Evolutionary conservation across 208 protist species (phyloP).

Genomic region (Leishmania tropica): DNA sequence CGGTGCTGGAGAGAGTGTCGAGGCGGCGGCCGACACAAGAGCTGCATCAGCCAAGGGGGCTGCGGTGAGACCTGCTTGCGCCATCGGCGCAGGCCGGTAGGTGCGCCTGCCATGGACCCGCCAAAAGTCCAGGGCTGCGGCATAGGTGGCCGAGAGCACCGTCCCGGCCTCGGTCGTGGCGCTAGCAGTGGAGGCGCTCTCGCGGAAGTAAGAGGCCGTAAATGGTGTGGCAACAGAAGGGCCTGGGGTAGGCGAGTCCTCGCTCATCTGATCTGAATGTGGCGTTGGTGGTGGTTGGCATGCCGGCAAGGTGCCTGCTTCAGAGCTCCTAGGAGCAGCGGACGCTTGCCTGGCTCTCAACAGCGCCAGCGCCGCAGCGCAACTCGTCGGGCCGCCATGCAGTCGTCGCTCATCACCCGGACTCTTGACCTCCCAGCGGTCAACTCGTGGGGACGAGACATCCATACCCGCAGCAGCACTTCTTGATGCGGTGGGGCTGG

Average conservation of each 20-base stretch:
- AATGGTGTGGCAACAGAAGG: neutral
- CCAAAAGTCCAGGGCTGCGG: conserved; percentile 17
- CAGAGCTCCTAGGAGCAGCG: neutral
- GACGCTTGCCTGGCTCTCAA: neutral
- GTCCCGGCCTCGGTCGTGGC: neutral
- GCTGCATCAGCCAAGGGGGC: neutral
- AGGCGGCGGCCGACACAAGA: neutral
- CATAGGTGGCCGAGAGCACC: conserved; percentile 14
- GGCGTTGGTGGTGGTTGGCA: neutral
- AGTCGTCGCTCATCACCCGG: neutral
- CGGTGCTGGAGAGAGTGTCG: neutral
- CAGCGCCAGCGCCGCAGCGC: neutral
- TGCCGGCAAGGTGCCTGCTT: neutral
- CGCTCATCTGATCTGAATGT: neutral
- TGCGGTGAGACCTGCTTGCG: neutral
- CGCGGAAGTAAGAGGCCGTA: neutral
- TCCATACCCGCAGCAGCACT: neutral
- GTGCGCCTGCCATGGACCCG: neutral
- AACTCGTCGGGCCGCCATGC: neutral
- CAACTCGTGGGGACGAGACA: neutral
- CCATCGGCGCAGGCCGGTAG: neutral
- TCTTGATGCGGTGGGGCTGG: neutral
- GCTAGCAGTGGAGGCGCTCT: neutral
- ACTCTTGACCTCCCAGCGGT: neutral
- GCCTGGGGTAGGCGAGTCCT: neutral